Percentiles rank a stretch among this genome's conserved stretches.
Evolutionary conservation across 495 filamentous ascomycete genomes (phyloP).

Genomic region (Sordaria brevicollis): DNA sequence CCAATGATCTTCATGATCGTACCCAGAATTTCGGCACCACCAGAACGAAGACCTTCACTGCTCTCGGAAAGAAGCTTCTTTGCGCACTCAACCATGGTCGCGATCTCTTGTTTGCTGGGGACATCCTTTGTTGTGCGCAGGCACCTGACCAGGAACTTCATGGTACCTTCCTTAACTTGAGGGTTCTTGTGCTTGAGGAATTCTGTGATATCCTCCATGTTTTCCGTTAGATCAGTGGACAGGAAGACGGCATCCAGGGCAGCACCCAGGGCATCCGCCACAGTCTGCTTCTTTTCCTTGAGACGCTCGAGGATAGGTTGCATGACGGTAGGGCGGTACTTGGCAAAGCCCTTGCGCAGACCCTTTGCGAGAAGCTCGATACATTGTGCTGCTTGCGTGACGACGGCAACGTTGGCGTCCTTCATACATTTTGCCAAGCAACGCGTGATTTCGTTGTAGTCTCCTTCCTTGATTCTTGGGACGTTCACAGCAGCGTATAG

Average conservation of each 20-base stretch:
- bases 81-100: conserved; percentile 71
- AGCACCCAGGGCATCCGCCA: conserved; percentile 75
- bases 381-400: conserved; percentile 87
- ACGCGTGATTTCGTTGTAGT: conserved; percentile 73
- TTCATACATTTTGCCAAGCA: conserved; percentile 93
- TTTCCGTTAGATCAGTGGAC: conserved; percentile 70
- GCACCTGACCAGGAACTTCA: conserved; percentile 82
- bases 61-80: conserved; percentile 87
- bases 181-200: conserved; percentile 91
- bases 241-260: conserved; percentile 81
- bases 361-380: conserved; percentile 89
- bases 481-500: conserved; percentile 69
- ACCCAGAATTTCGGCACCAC: conserved; percentile 83
- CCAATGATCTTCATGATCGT: conserved; percentile 99
- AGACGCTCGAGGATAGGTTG: conserved; percentile 83
- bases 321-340: conserved; percentile 71
- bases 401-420: conserved; percentile 94
- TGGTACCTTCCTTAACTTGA: conserved; percentile 87
- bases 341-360: conserved; percentile 64
- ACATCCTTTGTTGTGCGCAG: conserved; percentile 74
- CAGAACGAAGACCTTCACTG: conserved; percentile 70
- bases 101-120: conserved; percentile 72
- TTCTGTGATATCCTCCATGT: conserved; percentile 78
- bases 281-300: conserved; percentile 91
- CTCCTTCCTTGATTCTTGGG: conserved; percentile 83